Evolutionary conservation across 2,329 filamentous ascomycete genomes (phyloP), one percentile per base, ranked within the genome.

Genomic region (Penicillium sp.): DNA sequence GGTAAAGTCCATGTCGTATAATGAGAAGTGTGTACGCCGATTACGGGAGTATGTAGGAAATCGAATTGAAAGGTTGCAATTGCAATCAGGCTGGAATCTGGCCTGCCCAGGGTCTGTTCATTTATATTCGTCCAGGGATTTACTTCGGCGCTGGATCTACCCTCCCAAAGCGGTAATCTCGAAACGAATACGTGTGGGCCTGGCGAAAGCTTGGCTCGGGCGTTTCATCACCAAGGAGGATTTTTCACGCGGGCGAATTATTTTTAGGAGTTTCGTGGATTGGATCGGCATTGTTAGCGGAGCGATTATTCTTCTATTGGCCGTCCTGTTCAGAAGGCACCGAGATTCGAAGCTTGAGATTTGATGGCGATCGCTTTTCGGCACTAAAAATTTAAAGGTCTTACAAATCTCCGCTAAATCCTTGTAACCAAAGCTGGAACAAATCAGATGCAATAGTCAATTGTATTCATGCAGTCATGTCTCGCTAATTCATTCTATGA

Each of bases 1-100:
- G 29, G 69, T 70, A 56, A 76, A 70, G 57, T 76, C 73, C 74
- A 76, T 75, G 53, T 19, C 23, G n/a, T 2, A 52, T 7, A 21
- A 38, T 11, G 5, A 35, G 13, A 23, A 1, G 31, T 47, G 9
- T 26, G 5, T 13, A 29, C 7, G 6, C 1, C 19, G 26, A 5
- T 4, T 4, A 53, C 4, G 50, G 17, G 8, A 5, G 26, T 19
- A 17, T 8, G n/a, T 15, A 23, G 23, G 38, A 15, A 49, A 15
- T 19, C 4, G 19, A 52, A 23, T 3, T 23, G 30, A 19, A 56
- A 21, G 31, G 11, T 26, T n/a, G 46, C 1, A 60, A n/a, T 29
- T 8, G 4, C 31, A 11, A n/a, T 7, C 26, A 26, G 3, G 3
- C 26, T 54, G n/a, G 26, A 41, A 15, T 41, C 35, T 17, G 35